Conservation (phyloP, 345 rosid species). For the Carallia pectinifolia region DNA sequence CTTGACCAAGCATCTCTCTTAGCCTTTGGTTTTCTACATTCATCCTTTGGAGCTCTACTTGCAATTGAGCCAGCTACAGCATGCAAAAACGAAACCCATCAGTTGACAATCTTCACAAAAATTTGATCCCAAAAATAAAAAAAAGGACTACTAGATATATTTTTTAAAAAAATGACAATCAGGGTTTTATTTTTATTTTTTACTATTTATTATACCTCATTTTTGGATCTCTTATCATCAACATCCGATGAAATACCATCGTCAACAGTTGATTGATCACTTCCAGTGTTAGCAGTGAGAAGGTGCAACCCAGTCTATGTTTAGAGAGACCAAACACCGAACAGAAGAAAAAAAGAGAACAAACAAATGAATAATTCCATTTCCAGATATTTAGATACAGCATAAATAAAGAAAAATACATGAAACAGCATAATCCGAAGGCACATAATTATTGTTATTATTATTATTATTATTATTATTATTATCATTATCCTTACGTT, state of each 20-base stretch:
- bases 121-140: too few species aligned
- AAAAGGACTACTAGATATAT: too few species aligned
- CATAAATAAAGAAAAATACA: neutral
- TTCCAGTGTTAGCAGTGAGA: conserved; percentile 62
- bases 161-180: too few species aligned
- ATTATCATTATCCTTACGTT: conserved; percentile 51
- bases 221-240: conserved; percentile 51
- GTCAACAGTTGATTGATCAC: conserved; percentile 80
- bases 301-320: conserved; percentile 80
- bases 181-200: neutral
- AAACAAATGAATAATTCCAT: neutral
- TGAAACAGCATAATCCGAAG: neutral
- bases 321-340: too few species aligned
- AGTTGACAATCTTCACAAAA: neutral
- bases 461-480: too few species aligned
- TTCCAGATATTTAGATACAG: too few species aligned
- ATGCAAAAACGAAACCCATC: neutral
- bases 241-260: conserved; percentile 65
- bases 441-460: too few species aligned
- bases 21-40: conserved; percentile 69
- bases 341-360: neutral
- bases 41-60: conserved; percentile 64
- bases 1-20: conserved; percentile 76
- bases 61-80: conserved; percentile 55
- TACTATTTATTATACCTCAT: conserved; percentile 44